These are phyloP conservation scores for Celoporthe dispersa DNA, from an alignment of 2,329 filamentous ascomycete genomes.

Conservation along the genomic window DNA sequence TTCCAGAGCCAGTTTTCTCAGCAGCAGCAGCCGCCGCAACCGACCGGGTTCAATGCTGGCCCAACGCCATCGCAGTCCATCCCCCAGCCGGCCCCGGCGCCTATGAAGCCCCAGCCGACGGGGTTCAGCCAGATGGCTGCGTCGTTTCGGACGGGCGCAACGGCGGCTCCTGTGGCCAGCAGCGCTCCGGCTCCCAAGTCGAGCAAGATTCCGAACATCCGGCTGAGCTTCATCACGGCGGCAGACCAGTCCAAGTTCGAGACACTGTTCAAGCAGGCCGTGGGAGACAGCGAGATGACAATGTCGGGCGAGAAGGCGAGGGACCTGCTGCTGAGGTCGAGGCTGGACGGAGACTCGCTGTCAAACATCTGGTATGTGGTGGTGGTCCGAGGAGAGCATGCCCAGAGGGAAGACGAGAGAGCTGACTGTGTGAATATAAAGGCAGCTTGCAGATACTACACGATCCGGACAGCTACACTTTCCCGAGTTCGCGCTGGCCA, in stretches of 20 bases:
- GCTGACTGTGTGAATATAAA: slow-evolving; percentile 41
- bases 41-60: slow-evolving; percentile 51
- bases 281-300: slow-evolving; percentile 80
- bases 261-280: slow-evolving; percentile 94
- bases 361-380: slow-evolving; percentile 83
- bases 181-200: slow-evolving; percentile 53
- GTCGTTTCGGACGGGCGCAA: slow-evolving; percentile 62
- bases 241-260: slow-evolving; percentile 97
- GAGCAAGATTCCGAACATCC: slow-evolving; percentile 88
- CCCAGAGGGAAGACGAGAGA: neutral
- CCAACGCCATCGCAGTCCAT: slow-evolving; percentile 52
- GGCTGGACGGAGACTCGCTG: slow-evolving; percentile 82
- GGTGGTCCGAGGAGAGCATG: neutral
- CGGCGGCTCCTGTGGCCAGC: slow-evolving; percentile 50
- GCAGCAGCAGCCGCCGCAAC: slow-evolving; percentile 50
- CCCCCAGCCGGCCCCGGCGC: slow-evolving; percentile 59
- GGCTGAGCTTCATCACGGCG: slow-evolving; percentile 93
- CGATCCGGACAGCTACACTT: slow-evolving; percentile 96
- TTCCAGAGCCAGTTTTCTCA: slow-evolving; percentile 64
- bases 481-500: slow-evolving; percentile 94
- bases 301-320: slow-evolving; percentile 92
- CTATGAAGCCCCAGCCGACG: slow-evolving; percentile 68
- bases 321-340: slow-evolving; percentile 86
- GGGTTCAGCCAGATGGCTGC: slow-evolving; percentile 70
- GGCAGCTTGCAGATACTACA: slow-evolving; percentile 92